A percentile compares a stretch with the other conserved stretches of the same genome.
phyloP scores from a whole-genome alignment of 2,329 filamentous ascomycete species.

The Thielaviopsis punctulata region DNA sequence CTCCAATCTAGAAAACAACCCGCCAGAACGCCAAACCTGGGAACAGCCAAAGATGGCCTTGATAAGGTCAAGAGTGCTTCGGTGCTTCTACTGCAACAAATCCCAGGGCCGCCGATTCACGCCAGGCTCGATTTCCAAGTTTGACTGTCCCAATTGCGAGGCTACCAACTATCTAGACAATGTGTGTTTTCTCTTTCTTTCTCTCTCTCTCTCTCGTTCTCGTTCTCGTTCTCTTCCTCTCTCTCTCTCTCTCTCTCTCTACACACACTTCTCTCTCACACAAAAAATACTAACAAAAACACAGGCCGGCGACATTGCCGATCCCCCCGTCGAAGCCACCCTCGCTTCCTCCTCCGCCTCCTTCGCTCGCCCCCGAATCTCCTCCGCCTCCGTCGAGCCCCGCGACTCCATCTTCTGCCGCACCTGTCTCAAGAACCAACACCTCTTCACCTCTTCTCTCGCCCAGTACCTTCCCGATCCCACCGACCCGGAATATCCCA shows the following conservation, averaged over 20 bases:
- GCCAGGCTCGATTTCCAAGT: conserved; percentile 38
- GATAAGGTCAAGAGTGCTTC: conserved; percentile 29
- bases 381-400: conserved; percentile 17
- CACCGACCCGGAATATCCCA: conserved; percentile 48
- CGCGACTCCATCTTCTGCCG: conserved; percentile 44
- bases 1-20: background rate
- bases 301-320: conserved; percentile 74
- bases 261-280: background rate
- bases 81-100: conserved; percentile 73
- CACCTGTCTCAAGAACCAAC: conserved; percentile 77
- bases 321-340: conserved; percentile 55
- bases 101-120: conserved; percentile 44
- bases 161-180: conserved; percentile 80
- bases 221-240: background rate
- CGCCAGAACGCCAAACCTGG: too few species aligned
- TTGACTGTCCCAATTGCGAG: conserved; percentile 63
- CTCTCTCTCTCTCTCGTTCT: background rate
- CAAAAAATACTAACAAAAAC: background rate
- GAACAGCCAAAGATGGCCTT: conserved; percentile 20
- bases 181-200: conserved; percentile 28
- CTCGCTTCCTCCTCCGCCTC: conserved; percentile 18
- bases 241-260: background rate
- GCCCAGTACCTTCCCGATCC: conserved; percentile 61
- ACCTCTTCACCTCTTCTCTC: conserved; percentile 56
- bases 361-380: conserved; percentile 12